These are phyloP conservation scores for Suillus ampliporus DNA, from an alignment of 768 basidiomycete genomes.

Conservation along the genomic window DNA sequence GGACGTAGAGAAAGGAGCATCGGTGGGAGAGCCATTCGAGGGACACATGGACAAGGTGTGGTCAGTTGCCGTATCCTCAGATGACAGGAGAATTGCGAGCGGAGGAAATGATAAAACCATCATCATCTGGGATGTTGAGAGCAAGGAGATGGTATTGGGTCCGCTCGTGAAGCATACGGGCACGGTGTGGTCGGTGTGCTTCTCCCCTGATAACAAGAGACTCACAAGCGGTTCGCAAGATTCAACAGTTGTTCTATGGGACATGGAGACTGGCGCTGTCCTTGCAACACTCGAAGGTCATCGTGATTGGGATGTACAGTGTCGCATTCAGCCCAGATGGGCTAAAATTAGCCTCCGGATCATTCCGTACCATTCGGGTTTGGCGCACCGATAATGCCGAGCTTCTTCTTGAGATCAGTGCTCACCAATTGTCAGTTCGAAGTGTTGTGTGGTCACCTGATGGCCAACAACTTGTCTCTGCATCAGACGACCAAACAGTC, in stretches of 20 bases:
- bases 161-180: constrained; percentile 33
- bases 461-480: not conserved
- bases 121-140: constrained; percentile 31
- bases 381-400: not conserved
- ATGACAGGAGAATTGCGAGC: constrained; percentile 30
- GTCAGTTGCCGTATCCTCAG: constrained; percentile 33
- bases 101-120: constrained; percentile 30
- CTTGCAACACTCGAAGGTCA: not conserved
- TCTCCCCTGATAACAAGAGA: constrained; percentile 9
- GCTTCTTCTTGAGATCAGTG: not conserved
- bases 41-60: constrained; percentile 31
- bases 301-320: not conserved
- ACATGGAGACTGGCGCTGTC: constrained; percentile 14
- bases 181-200: constrained; percentile 24
- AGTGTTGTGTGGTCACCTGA: not conserved
- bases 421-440: not conserved
- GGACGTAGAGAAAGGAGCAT: constrained; percentile 28
- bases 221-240: constrained; percentile 1
- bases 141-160: constrained; percentile 23
- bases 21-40: constrained; percentile 17
- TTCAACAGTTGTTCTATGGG: not conserved
- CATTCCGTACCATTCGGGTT: not conserved
- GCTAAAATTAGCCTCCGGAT: not conserved
- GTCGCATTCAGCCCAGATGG: constrained; percentile 6
- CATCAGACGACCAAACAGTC: not conserved